phyloP scores from a whole-genome alignment of 371 early-diverging fungal genomes.

The Blakeslea trispora region DNA sequence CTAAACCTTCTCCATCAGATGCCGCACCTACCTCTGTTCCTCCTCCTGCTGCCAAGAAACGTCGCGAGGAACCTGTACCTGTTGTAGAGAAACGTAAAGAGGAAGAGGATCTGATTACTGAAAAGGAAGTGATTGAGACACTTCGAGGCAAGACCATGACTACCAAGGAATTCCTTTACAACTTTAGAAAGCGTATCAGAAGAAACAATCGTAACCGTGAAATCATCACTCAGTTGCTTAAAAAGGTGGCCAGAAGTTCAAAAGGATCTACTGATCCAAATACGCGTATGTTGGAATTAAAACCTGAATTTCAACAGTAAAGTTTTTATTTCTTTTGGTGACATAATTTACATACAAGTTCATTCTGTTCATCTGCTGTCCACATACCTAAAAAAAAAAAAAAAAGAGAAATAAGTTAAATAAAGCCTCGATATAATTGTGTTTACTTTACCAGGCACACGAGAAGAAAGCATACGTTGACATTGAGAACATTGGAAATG shows the following conservation, averaged over 20 bases:
- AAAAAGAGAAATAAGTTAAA: too few relatives aligned
- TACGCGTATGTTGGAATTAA: slow-evolving; percentile 49
- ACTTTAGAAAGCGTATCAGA: slow-evolving; percentile 68
- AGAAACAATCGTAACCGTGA: slow-evolving; percentile 64
- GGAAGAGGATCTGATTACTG: slow-evolving; percentile 60
- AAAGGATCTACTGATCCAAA: slow-evolving; percentile 45
- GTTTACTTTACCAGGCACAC: slow-evolving; percentile 35
- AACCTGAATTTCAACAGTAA: slow-evolving; percentile 35
- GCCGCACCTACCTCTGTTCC: too few relatives aligned
- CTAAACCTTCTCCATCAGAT: not conserved
- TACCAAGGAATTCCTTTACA: slow-evolving; percentile 67
- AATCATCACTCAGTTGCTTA: slow-evolving; percentile 59
- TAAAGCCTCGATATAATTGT: too few relatives aligned
- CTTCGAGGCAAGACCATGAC: slow-evolving; percentile 61
- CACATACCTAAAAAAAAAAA: slow-evolving; percentile 27
- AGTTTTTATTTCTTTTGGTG: slow-evolving; percentile 52
- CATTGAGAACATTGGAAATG: slow-evolving; percentile 59
- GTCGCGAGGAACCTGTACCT: slow-evolving; percentile 26
- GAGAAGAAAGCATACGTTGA: slow-evolving; percentile 38
- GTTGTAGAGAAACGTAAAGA: slow-evolving; percentile 15
- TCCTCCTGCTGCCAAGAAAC: slow-evolving; percentile 32
- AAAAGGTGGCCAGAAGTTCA: slow-evolving; percentile 60
- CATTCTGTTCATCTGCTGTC: slow-evolving; percentile 22
- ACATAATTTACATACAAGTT: slow-evolving; percentile 31
- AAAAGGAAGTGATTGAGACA: slow-evolving; percentile 64